Evolutionary conservation across 2,329 filamentous ascomycete species (phyloP).

Genomic region (Cladophialophora bantiana): DNA sequence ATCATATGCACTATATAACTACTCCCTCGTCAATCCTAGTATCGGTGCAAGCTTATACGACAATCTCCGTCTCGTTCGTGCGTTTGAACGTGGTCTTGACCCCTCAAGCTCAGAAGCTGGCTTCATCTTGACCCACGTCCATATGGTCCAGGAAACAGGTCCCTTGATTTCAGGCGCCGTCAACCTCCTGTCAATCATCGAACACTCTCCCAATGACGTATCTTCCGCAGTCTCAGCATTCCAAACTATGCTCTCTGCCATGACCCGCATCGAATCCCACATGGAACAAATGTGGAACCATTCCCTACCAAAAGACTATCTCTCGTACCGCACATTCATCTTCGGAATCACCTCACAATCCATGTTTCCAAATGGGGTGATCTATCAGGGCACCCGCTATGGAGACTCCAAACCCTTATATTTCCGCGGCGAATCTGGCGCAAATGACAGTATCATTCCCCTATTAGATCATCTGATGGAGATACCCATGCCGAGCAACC

Average conservation of each 20-base stretch:
- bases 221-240: slow-evolving; percentile 57
- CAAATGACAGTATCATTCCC: slow-evolving; percentile 93
- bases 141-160: slow-evolving; percentile 90
- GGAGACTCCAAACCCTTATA: slow-evolving; percentile 72
- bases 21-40: slow-evolving; percentile 64
- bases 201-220: slow-evolving; percentile 37
- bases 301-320: slow-evolving; percentile 83
- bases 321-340: slow-evolving; percentile 93
- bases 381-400: slow-evolving; percentile 76
- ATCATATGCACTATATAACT: slow-evolving; percentile 69
- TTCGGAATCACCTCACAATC: slow-evolving; percentile 92
- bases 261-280: slow-evolving; percentile 74
- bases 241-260: slow-evolving; percentile 65
- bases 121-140: slow-evolving; percentile 93
- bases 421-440: slow-evolving; percentile 91
- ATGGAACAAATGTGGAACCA: slow-evolving; percentile 96
- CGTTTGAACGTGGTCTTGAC: slow-evolving; percentile 89
- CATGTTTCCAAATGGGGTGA: slow-evolving; percentile 91
- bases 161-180: slow-evolving; percentile 76
- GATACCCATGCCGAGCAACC: slow-evolving; percentile 86
- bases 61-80: slow-evolving; percentile 82
- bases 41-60: slow-evolving; percentile 51
- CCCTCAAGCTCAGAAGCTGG: slow-evolving; percentile 88
- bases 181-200: slow-evolving; percentile 67
- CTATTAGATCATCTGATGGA: slow-evolving; percentile 87